A percentile compares a stretch with the other conserved stretches of the same genome.
Conservation (phyloP, 2,329 filamentous ascomycete species). For the Botrytis elliptica region DNA sequence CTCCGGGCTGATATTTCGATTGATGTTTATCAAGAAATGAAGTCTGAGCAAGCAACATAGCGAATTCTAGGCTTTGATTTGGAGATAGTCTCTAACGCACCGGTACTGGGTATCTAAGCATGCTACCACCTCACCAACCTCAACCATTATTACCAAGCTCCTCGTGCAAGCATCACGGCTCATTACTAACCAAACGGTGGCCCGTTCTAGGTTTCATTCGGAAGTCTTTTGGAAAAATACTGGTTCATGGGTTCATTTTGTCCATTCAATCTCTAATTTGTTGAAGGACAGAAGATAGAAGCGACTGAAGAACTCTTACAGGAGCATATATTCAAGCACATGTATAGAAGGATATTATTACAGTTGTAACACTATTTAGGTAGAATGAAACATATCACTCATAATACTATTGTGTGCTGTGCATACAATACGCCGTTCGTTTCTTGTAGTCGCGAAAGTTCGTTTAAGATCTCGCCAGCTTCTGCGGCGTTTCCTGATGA, state of each 20-base stretch:
- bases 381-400: not conserved
- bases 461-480: not conserved
- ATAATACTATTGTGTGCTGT: not conserved
- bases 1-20: not conserved
- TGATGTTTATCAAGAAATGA: not conserved
- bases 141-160: not conserved
- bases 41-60: not conserved
- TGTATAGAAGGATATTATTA: not conserved
- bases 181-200: not conserved
- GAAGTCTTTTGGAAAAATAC: not conserved
- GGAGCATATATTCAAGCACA: not conserved
- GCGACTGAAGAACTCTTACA: not conserved
- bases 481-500: not conserved
- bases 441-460: not conserved
- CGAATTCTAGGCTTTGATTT: not conserved
- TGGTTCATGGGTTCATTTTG: not conserved
- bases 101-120: not conserved
- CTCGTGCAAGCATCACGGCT: not conserved
- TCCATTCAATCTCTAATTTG: not conserved
- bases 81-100: not conserved
- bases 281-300: not conserved
- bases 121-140: not conserved
- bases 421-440: not conserved
- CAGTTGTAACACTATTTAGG: not conserved
- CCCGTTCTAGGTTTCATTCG: not conserved